phyloP scores from a whole-genome alignment of 108 stramenopile species.

The Cyclostephanos invisitatus region DNA sequence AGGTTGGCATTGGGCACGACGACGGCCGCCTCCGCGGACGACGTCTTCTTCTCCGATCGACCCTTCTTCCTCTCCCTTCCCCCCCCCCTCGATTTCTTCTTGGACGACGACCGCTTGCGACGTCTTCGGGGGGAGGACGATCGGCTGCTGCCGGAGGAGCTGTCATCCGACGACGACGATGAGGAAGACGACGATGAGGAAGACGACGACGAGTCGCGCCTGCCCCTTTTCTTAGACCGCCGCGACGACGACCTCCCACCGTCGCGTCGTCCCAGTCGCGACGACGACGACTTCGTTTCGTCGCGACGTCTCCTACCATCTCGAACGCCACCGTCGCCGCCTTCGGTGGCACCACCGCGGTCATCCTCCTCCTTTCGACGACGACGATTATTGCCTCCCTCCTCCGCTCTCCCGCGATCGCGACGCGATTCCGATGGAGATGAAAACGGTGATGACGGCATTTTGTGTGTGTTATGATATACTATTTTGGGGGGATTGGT shows the following conservation, averaged over 20 bases:
- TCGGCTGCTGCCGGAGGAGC: conserved; percentile 33
- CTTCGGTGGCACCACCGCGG: conserved; percentile 8
- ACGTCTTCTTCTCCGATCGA: no score
- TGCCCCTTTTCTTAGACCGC: conserved; percentile 17
- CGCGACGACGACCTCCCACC: no score
- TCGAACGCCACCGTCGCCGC: conserved; percentile 19
- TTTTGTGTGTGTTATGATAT: background rate
- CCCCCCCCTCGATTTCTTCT: conserved; percentile 6
- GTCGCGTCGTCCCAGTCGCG: conserved; percentile 20
- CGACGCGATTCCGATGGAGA: conserved; percentile 10
- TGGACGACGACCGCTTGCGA: conserved; percentile 17
- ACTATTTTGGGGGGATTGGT: no score
- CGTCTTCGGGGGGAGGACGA: conserved; percentile 1
- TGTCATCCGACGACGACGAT: conserved; percentile 2
- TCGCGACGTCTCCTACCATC: conserved; percentile 25
- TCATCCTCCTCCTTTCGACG: conserved; percentile 24
- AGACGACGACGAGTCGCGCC: conserved; percentile 20
- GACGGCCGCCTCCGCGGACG: background rate
- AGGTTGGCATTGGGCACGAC: conserved; percentile 52
- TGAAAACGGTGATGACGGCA: background rate
- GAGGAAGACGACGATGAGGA: conserved; percentile 30
- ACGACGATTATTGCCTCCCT: conserved; percentile 16
- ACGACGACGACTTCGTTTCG: conserved; percentile 21
- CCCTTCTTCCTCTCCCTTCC: no score
- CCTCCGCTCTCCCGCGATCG: background rate